Evolutionary conservation across 2,329 filamentous ascomycete genomes (phyloP).

Genomic region (Sporothrix curviconia): DNA sequence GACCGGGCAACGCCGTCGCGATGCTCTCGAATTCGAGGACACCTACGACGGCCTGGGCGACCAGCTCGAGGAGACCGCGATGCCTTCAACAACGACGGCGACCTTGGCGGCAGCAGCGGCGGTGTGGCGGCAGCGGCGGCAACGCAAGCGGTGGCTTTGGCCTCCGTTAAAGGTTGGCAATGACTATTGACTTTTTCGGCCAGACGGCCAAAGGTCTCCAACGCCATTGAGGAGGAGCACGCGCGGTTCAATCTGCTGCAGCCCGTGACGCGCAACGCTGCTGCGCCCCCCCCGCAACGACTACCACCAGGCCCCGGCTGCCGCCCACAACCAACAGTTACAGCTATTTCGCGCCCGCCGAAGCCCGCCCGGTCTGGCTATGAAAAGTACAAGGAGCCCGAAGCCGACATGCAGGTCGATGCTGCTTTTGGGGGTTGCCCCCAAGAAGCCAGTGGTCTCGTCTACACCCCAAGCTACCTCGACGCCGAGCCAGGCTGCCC

Average conservation of each 20-base stretch:
- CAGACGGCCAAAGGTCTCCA: constrained; percentile 80
- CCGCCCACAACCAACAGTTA: constrained; percentile 21
- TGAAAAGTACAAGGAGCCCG: constrained; percentile 82
- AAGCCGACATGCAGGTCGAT: constrained; percentile 87
- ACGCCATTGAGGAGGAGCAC: constrained; percentile 86
- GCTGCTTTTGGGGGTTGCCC: constrained; percentile 84
- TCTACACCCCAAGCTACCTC: constrained; percentile 19
- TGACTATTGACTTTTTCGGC: constrained; percentile 96
- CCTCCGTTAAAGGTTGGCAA: constrained; percentile 62
- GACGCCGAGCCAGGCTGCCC: constrained; percentile 29
- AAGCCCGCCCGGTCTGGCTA: constrained; percentile 71
- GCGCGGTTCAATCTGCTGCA: constrained; percentile 72
- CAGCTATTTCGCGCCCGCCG: constrained; percentile 14
- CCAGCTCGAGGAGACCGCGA: constrained; percentile 84
- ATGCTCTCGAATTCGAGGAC: constrained; percentile 77
- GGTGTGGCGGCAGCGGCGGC: background rate
- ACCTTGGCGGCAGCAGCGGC: constrained; percentile 21
- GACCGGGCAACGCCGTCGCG: constrained; percentile 53
- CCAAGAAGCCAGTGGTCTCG: constrained; percentile 44
- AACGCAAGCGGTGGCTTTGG: constrained; percentile 30
- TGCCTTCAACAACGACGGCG: constrained; percentile 85
- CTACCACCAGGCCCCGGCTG: constrained; percentile 15
- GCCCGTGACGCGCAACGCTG: constrained; percentile 45
- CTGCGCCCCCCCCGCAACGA: constrained; percentile 17
- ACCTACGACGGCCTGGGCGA: constrained; percentile 94